Conservation (phyloP, 2,329 filamentous ascomycete genomes). For the Colletotrichum tofieldiae region DNA sequence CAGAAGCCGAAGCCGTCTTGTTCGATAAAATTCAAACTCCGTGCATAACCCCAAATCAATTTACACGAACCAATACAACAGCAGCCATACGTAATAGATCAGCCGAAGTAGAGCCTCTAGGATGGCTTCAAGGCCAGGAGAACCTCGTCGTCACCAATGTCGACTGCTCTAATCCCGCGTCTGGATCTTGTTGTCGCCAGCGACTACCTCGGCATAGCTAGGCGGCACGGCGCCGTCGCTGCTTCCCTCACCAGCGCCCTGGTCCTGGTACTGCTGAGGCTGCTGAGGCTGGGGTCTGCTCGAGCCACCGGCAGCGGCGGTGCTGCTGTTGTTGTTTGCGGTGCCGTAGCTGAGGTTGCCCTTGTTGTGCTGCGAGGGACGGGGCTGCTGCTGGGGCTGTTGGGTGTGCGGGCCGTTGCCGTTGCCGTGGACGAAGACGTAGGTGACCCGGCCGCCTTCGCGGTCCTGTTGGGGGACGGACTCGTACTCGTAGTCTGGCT, state of each 20-base stretch:
- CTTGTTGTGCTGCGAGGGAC: constrained; percentile 51
- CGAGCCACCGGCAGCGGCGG: constrained; percentile 46
- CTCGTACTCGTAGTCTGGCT: constrained; percentile 80
- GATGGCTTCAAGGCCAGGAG: background rate
- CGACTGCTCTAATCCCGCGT: constrained; percentile 64
- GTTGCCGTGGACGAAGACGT: constrained; percentile 80
- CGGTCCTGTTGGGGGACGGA: constrained; percentile 68
- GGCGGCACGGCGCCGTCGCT: constrained; percentile 75
- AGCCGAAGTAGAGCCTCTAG: background rate
- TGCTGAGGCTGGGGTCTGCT: constrained; percentile 41
- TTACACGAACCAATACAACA: constrained; percentile 7
- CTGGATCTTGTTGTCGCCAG: constrained; percentile 92
- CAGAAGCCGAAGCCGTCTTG: background rate
- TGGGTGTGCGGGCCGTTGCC: constrained; percentile 50
- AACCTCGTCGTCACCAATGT: background rate
- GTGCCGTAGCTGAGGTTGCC: constrained; percentile 64
- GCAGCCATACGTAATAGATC: background rate
- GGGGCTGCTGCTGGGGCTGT: constrained; percentile 51
- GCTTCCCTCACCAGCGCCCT: constrained; percentile 60
- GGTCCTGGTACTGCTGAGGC: constrained; percentile 52
- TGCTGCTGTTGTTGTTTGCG: constrained; percentile 47
- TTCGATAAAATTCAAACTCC: background rate
- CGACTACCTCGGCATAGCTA: constrained; percentile 89
- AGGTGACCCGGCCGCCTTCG: constrained; percentile 76
- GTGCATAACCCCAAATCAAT: background rate